Evolutionary conservation across 306 rosid species (phyloP).

Genomic region (Potentilla sterilis): DNA sequence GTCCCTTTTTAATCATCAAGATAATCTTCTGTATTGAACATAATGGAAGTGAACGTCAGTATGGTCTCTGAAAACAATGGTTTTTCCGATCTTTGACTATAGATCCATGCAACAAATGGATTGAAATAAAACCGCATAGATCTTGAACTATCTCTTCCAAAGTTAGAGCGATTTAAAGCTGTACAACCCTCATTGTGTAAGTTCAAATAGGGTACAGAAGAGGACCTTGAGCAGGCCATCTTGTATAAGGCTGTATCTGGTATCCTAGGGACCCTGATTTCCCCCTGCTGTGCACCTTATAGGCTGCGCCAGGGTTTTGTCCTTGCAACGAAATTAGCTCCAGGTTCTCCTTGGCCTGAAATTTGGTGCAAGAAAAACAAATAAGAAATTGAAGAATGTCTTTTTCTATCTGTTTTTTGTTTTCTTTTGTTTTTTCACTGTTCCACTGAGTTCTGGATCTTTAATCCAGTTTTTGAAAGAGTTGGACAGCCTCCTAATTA

Average conservation of each 20-base stretch:
- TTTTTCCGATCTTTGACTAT: constrained; percentile 8
- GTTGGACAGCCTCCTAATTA: constrained; percentile 84
- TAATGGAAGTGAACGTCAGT: not conserved
- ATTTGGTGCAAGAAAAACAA: constrained; percentile 36
- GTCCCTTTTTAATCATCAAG: not conserved
- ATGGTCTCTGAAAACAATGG: not conserved
- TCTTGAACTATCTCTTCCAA: constrained; percentile 32
- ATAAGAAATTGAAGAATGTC: constrained; percentile 25
- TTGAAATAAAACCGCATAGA: constrained; percentile 20
- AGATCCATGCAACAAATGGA: constrained; percentile 5
- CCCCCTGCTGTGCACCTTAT: constrained; percentile 11
- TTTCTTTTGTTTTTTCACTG: constrained; percentile 16
- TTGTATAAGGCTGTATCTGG: constrained; percentile 31
- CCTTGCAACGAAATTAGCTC: constrained; percentile 48
- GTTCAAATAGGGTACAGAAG: constrained; percentile 29
- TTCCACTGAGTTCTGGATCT: constrained; percentile 26
- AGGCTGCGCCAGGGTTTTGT: constrained; percentile 27
- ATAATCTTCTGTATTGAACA: not conserved
- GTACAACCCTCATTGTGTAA: constrained; percentile 44
- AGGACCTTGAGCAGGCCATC: constrained; percentile 38
- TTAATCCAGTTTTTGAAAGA: constrained; percentile 47
- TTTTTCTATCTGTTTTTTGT: not conserved
- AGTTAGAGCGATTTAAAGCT: constrained; percentile 39
- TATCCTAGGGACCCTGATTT: constrained; percentile 27
- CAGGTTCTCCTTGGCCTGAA: constrained; percentile 94